Conservation (phyloP, 305 asterid species). For the Striga hermonthica region DNA sequence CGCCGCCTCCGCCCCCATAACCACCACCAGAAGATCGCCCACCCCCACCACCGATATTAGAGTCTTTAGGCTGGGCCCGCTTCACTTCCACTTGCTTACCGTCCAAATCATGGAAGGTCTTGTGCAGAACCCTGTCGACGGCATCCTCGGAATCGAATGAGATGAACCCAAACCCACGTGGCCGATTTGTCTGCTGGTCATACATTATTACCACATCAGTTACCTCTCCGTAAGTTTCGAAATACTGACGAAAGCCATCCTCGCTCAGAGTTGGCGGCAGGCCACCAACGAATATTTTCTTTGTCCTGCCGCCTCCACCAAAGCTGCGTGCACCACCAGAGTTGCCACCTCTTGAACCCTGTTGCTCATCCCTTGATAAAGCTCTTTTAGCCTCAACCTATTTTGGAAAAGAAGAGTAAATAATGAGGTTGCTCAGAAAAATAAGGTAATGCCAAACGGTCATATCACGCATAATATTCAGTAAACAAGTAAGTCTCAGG, state of each 20-base stretch:
- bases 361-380: conserved; percentile 79
- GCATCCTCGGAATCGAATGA: conserved; percentile 86
- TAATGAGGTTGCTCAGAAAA: no score
- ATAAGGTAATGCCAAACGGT: no score
- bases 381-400: conserved; percentile 92
- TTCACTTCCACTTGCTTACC: conserved; percentile 90
- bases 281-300: conserved; percentile 90
- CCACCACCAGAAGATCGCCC: conserved; percentile 51
- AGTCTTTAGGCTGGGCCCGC: conserved; percentile 84
- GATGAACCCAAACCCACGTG: conserved; percentile 88
- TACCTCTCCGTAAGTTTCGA: conserved; percentile 71
- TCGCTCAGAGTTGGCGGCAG: conserved; percentile 67
- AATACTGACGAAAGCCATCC: conserved; percentile 68
- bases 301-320: conserved; percentile 62
- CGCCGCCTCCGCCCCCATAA: no score
- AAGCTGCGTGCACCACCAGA: conserved; percentile 45
- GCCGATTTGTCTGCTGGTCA: conserved; percentile 83
- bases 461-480: no score
- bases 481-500: no score
- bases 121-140: conserved; percentile 73
- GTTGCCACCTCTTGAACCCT: conserved; percentile 56
- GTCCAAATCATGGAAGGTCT: conserved; percentile 66
- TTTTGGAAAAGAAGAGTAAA: not conserved
- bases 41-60: conserved; percentile 58
- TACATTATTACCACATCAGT: conserved; percentile 80